These are phyloP conservation scores for Stentor roeselii DNA, from an alignment of 73 alveolate species.

Conservation along the genomic window DNA sequence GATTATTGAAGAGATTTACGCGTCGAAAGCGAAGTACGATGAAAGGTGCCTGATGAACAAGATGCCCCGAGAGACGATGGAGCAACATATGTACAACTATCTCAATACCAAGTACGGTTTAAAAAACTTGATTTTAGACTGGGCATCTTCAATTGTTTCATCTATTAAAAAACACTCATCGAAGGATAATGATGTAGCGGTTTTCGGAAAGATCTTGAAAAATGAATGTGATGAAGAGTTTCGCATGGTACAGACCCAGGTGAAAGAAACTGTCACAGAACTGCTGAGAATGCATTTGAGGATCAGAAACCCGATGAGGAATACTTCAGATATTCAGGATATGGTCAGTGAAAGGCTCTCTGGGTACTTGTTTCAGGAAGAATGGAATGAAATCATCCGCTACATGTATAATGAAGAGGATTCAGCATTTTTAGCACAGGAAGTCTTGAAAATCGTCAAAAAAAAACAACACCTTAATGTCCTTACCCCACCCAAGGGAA, in stretches of 20 bases:
- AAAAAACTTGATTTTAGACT: conserved; percentile 85
- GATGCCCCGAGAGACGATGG: conserved; percentile 92
- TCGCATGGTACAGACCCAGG: conserved; percentile 61
- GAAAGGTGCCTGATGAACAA: conserved; percentile 61
- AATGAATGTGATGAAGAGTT: conserved; percentile 98
- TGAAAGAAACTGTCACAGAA: conserved; percentile 59
- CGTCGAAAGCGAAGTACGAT: conserved; percentile 75
- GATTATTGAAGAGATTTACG: conserved; percentile 75
- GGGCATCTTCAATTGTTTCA: conserved; percentile 87
- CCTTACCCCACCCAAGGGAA: not conserved
- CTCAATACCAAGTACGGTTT: conserved; percentile 83
- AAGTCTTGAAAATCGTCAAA: not conserved
- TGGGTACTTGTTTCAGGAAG: conserved; percentile 60
- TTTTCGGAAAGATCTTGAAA: conserved; percentile 92
- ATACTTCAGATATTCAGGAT: conserved; percentile 46
- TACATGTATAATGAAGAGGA: conserved; percentile 87
- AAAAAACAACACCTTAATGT: not conserved
- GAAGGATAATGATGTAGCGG: conserved; percentile 90
- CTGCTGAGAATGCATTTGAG: conserved; percentile 54
- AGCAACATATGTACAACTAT: conserved; percentile 88
- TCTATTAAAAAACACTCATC: conserved; percentile 72
- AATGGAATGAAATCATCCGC: conserved; percentile 73
- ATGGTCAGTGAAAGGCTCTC: conserved; percentile 54
- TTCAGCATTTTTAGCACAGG: not conserved
- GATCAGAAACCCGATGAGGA: conserved; percentile 56